These are phyloP conservation scores for Candida chilensis DNA, from an alignment of 805 yeast genomes.

Conservation along the genomic window DNA sequence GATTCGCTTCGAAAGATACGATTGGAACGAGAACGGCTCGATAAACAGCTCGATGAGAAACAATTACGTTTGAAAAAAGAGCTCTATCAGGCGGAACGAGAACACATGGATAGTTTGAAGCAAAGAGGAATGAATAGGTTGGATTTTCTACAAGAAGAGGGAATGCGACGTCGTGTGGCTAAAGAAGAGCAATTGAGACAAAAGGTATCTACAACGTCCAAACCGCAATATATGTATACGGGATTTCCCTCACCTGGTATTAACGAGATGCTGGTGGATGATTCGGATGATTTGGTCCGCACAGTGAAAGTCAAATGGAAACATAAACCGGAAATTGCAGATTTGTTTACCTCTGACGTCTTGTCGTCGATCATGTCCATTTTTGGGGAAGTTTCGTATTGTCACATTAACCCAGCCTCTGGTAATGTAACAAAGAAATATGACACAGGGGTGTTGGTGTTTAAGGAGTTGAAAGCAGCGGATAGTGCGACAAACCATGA, in stretches of 20 bases:
- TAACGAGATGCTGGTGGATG: no score
- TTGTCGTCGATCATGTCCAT: background rate
- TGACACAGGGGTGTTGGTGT: background rate
- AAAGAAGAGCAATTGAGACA: background rate
- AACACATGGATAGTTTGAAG: background rate
- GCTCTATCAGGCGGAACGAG: background rate
- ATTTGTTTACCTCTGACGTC: background rate
- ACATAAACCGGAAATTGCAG: background rate
- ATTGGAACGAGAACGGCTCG: no score
- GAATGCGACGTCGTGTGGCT: background rate
- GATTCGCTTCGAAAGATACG: background rate
- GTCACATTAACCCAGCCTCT: background rate
- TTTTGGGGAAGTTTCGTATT: constrained; percentile 1
- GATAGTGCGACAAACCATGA: background rate
- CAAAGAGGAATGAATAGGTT: background rate
- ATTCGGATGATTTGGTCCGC: no score
- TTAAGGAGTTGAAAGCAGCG: background rate
- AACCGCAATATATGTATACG: no score
- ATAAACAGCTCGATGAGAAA: background rate
- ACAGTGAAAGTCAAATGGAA: constrained; percentile 1
- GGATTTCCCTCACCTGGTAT: no score
- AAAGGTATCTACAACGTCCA: no score
- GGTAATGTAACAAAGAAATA: no score
- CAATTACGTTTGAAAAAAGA: background rate
- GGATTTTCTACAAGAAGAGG: background rate